Base-by-base conservation (phyloP, 306 rosid species). In the Heteromeles arbutifolia region DNA sequence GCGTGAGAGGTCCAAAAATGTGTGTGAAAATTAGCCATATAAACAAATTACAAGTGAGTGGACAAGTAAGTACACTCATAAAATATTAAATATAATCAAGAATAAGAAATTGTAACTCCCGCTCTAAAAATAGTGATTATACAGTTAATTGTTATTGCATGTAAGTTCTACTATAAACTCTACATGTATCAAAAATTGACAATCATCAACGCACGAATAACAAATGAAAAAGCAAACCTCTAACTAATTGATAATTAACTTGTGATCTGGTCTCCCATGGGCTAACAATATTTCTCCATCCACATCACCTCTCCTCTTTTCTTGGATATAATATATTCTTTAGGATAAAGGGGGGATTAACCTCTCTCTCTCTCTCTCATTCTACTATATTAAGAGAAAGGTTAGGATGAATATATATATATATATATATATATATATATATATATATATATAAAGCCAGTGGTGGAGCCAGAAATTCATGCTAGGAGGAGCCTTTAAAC, bases 261-360 rank as follows among this genome's bases (percentile, higher is more conserved):
- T 37, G 17, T 69, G 24, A 25, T 69, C 63, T 41, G 57, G 52
- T 78, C 76, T 78, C 76, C 68, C 72, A 50, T 64, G 5, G 24
- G 43, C 54, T 77, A 26, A 54, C 53, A 53, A 2, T 53, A 53
- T 39, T 15, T 32, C 81, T 70, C 54, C 69, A 43, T 57, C 45
- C 39, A 39, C 66, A 25, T 77, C 68, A 39, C 48, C 68, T 29
- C 50, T 39, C 44, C 19, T 43, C 43, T 62, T 19, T 62, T 6
- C 9, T 19, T 80, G 37, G 0, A 11, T 7, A 18, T 15, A 39
- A n/a, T 73, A n/a, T 73, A 58, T 58, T 58, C 34, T 54, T n/a
- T n/a, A 62, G 21, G 26, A 50, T 4, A 69, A 52, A 50, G 11
- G 19, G 28, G n/a, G 65, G 65, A 31, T 53, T 22, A 11, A n/a